A percentile compares a stretch with the other conserved stretches of the same genome.
Evolutionary conservation across 192 early-diverging fungal genomes (phyloP).

Genomic region (Entophlyctis luteolus): DNA sequence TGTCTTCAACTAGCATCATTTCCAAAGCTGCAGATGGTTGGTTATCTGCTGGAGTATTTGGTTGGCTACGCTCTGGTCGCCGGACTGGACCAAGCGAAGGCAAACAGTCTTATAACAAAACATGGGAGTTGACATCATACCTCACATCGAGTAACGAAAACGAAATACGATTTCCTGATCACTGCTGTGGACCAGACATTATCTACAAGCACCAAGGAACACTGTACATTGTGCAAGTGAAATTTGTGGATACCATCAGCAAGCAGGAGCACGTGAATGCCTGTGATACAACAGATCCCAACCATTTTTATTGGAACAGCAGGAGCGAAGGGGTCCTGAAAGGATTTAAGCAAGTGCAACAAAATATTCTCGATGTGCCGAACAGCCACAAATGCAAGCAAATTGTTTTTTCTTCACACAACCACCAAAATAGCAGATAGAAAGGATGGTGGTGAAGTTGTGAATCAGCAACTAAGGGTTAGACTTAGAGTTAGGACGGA

Average conservation of each 20-base stretch:
- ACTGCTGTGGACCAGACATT: constrained; percentile 37
- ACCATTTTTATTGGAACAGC: constrained; percentile 30
- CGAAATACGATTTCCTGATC: constrained; percentile 31
- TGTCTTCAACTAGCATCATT: too few species aligned
- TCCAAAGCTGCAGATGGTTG: too few species aligned
- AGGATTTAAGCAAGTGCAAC: constrained; percentile 19
- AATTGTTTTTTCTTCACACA: constrained; percentile 31
- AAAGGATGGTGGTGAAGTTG: constrained; percentile 17
- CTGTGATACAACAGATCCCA: constrained; percentile 32
- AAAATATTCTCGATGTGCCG: constrained; percentile 6
- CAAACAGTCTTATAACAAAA: not conserved
- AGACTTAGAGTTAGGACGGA: too few species aligned
- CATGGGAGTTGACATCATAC: not conserved
- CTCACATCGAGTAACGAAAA: not conserved
- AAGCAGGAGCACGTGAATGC: constrained; percentile 33
- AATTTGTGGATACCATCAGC: constrained; percentile 30
- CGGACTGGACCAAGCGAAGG: constrained; percentile 3
- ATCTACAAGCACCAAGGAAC: constrained; percentile 27
- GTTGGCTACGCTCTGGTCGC: too few species aligned
- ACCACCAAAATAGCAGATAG: constrained; percentile 14
- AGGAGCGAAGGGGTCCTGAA: not conserved
- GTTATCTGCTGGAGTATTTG: too few species aligned
- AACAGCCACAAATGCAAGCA: not conserved
- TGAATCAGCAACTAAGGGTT: too few species aligned
- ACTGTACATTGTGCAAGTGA: constrained; percentile 33